These are phyloP conservation scores for Pisolithus marmoratus DNA, from an alignment of 768 basidiomycete genomes.

Conservation along the genomic window DNA sequence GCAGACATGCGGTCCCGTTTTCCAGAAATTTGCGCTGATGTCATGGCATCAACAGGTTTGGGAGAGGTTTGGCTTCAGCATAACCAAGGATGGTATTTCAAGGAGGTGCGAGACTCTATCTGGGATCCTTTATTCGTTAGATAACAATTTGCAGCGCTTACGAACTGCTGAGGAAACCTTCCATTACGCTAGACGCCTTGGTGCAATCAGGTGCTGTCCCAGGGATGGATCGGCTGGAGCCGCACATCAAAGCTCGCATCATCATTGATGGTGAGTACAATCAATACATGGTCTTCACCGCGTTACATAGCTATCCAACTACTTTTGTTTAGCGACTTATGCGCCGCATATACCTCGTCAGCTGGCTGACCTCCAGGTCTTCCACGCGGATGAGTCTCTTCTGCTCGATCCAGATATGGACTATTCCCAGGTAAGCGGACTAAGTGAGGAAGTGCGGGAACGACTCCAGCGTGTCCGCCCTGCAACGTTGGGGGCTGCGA, in stretches of 20 bases:
- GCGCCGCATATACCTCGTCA: conserved; percentile 62
- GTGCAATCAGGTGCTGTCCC: conserved; percentile 36
- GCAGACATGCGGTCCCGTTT: not conserved
- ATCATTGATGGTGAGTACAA: conserved; percentile 58
- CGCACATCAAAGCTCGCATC: conserved; percentile 51
- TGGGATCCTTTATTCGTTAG: not conserved
- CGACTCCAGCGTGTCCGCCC: conserved; percentile 57
- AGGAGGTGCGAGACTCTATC: conserved; percentile 32
- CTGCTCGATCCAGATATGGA: conserved; percentile 65
- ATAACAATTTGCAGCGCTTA: conserved; percentile 50
- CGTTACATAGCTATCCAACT: not conserved
- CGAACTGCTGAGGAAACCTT: conserved; percentile 61
- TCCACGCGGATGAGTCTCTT: conserved; percentile 72
- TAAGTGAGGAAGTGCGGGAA: conserved; percentile 75
- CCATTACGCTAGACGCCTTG: conserved; percentile 41
- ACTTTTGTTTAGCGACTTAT: conserved; percentile 46
- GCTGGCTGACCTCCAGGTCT: conserved; percentile 65
- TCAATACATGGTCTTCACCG: not conserved
- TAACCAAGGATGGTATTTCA: conserved; percentile 37
- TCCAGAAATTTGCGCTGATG: not conserved
- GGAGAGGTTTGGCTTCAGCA: conserved; percentile 35
- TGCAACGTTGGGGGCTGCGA: conserved; percentile 78
- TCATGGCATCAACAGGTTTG: conserved; percentile 33
- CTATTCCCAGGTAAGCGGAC: conserved; percentile 55
- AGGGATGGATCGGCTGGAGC: conserved; percentile 42